These are phyloP conservation scores for Cytospora piceicola DNA, from an alignment of 2,329 filamentous ascomycete species.

Conservation along the genomic window DNA sequence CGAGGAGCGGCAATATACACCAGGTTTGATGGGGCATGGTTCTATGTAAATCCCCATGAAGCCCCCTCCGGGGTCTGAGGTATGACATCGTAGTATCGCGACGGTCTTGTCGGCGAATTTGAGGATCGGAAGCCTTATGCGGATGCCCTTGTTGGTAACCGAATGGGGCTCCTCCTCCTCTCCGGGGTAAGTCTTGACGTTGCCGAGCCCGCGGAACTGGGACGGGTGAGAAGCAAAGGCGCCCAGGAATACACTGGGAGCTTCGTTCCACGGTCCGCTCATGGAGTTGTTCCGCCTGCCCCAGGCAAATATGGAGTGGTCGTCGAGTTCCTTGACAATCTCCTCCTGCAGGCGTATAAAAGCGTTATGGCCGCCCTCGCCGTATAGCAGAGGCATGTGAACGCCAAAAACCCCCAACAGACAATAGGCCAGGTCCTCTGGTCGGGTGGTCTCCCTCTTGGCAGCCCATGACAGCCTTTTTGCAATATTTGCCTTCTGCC, in stretches of 20 bases:
- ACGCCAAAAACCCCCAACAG: conserved; percentile 11
- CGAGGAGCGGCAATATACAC: conserved; percentile 13
- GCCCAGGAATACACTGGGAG: conserved; percentile 4
- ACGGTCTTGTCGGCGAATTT: conserved; percentile 4
- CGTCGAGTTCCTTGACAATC: conserved; percentile 22
- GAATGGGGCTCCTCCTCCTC: conserved; percentile 17
- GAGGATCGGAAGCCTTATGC: conserved; percentile 10
- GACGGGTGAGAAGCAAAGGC: conserved; percentile 17
- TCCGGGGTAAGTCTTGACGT: conserved; percentile 9
- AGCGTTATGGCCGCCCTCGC: conserved; percentile 19
- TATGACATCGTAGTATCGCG: conserved; percentile 14
- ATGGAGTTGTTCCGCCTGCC: conserved; percentile 15
- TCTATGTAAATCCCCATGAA: conserved; percentile 23
- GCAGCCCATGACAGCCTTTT: conserved; percentile 18
- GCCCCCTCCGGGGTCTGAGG: background rate
- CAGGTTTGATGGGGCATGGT: background rate
- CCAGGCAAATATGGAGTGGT: conserved; percentile 22
- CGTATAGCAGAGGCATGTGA: conserved; percentile 15
- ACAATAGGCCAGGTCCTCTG: conserved; percentile 19
- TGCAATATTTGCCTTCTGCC: conserved; percentile 16
- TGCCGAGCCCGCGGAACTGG: conserved; percentile 16
- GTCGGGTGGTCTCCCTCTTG: conserved; percentile 13
- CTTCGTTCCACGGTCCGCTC: conserved; percentile 12
- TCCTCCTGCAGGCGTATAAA: conserved; percentile 20
- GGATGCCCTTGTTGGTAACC: conserved; percentile 16